These are phyloP conservation scores for Cutaneotrichosporon arboriforme DNA, from an alignment of 1,284 basidiomycete genomes.

Conservation along the genomic window DNA sequence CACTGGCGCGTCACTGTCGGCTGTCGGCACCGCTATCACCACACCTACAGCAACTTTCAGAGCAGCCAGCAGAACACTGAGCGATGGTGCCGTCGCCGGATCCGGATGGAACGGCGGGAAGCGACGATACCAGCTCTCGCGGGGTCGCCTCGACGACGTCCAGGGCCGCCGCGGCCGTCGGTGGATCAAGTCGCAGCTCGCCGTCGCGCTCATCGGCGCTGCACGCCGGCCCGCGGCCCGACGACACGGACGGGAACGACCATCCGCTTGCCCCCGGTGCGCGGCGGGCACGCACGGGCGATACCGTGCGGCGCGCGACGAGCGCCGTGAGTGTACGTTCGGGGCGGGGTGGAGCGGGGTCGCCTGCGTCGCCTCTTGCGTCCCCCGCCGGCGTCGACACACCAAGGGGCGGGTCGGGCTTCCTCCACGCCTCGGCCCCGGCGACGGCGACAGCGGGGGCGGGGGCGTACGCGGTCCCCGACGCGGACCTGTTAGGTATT, in stretches of 20 bases:
- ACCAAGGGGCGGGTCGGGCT: not conserved
- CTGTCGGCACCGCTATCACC: too few relatives aligned
- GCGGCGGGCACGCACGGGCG: not conserved
- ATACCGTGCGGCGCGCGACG: not conserved
- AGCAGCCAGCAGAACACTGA: too few relatives aligned
- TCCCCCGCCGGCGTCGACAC: too few relatives aligned
- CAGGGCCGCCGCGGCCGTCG: too few relatives aligned
- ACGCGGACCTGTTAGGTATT: slow-evolving; percentile 8
- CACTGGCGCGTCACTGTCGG: too few relatives aligned
- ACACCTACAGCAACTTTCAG: too few relatives aligned
- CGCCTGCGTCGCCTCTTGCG: not conserved
- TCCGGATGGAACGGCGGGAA: too few relatives aligned
- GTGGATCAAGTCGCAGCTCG: too few relatives aligned
- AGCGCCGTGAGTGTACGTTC: not conserved
- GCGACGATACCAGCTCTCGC: too few relatives aligned
- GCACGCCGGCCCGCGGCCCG: not conserved
- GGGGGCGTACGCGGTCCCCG: not conserved
- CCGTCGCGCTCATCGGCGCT: too few relatives aligned
- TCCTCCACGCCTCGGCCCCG: not conserved
- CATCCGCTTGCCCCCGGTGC: not conserved
- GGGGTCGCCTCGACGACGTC: too few relatives aligned
- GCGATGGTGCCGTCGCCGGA: too few relatives aligned
- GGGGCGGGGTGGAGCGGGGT: not conserved
- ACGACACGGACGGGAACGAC: not conserved
- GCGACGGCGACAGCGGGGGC: not conserved